These are phyloP conservation scores for Micromonas pusilla DNA, from an alignment of 139 green algal genomes.

Conservation along the genomic window DNA sequence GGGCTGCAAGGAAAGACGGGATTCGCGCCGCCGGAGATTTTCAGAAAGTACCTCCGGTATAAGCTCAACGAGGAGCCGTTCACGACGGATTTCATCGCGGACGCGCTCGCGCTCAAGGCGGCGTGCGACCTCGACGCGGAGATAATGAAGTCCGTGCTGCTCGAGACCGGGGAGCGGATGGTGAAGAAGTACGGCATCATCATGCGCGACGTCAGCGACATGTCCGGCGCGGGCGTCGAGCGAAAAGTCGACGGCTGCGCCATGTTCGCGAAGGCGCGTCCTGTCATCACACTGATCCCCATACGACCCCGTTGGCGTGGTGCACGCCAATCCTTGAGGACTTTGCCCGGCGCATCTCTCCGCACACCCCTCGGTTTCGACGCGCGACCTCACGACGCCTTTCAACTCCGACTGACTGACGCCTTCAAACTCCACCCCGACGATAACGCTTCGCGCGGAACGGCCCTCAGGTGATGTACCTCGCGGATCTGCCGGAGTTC, in stretches of 20 bases:
- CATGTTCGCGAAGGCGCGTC: conserved; percentile 91
- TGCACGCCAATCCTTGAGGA: too few relatives aligned
- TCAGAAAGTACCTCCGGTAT: conserved; percentile 97
- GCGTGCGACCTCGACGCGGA: conserved; percentile 55
- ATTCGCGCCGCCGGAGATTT: conserved; percentile 80
- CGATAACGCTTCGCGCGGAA: too few relatives aligned
- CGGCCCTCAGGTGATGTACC: conserved; percentile 86
- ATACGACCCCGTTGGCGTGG: too few relatives aligned
- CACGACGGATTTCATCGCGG: conserved; percentile 73
- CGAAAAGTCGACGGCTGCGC: conserved; percentile 72
- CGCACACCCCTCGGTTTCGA: too few relatives aligned
- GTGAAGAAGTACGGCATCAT: conserved; percentile 68
- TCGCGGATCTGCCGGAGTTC: conserved; percentile 69
- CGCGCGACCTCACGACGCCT: too few relatives aligned
- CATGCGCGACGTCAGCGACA: conserved; percentile 42
- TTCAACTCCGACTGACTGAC: too few relatives aligned
- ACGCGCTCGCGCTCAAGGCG: conserved; percentile 78
- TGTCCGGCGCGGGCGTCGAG: conserved; percentile 55
- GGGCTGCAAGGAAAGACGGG: conserved; percentile 44
- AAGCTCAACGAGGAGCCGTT: conserved; percentile 86
- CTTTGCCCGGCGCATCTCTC: too few relatives aligned
- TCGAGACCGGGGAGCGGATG: conserved; percentile 69
- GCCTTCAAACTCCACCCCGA: too few relatives aligned
- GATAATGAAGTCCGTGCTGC: conserved; percentile 69
- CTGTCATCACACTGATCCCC: too few relatives aligned